Conservation (phyloP, 768 basidiomycete species). For the Auricularia auricula-judae region DNA sequence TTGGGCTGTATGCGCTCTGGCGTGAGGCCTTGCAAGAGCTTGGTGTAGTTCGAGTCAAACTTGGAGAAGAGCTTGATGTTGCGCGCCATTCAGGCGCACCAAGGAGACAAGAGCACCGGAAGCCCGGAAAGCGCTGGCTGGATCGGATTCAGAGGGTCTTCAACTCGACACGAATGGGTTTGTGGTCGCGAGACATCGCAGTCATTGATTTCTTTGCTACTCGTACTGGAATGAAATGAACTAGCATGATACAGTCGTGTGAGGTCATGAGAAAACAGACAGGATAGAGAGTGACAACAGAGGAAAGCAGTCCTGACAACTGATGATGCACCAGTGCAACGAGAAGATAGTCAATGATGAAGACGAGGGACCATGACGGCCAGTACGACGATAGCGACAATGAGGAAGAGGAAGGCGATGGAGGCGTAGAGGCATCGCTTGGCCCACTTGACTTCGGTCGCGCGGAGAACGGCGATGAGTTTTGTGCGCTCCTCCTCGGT, state of each 20-base stretch:
- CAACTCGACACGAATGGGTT: too few species aligned
- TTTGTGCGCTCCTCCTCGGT: slow-evolving; percentile 23
- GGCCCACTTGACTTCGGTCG: slow-evolving; percentile 32
- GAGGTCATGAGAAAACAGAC: not conserved
- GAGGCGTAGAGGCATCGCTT: slow-evolving; percentile 24
- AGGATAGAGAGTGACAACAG: not conserved
- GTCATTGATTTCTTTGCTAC: not conserved
- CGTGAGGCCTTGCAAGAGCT: slow-evolving; percentile 25
- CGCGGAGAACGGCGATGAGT: slow-evolving; percentile 22
- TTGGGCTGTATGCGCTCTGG: slow-evolving; percentile 34
- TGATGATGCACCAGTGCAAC: not conserved
- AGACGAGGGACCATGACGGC: not conserved
- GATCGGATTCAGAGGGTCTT: too few species aligned
- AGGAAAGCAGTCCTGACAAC: not conserved
- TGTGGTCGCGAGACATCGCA: too few species aligned
- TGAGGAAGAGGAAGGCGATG: slow-evolving; percentile 9
- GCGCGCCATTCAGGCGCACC: not conserved
- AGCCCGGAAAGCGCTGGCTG: too few species aligned
- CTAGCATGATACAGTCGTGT: slow-evolving; percentile 1
- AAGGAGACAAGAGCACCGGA: not conserved
- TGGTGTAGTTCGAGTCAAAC: not conserved
- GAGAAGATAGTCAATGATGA: not conserved
- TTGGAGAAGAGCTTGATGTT: not conserved
- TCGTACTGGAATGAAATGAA: not conserved
- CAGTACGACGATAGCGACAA: slow-evolving; percentile 6